A percentile compares a stretch with the other conserved stretches of the same genome.
These are phyloP conservation scores for Naematelia aurantialba DNA, from an alignment of 768 basidiomycete genomes.

Conservation along the genomic window DNA sequence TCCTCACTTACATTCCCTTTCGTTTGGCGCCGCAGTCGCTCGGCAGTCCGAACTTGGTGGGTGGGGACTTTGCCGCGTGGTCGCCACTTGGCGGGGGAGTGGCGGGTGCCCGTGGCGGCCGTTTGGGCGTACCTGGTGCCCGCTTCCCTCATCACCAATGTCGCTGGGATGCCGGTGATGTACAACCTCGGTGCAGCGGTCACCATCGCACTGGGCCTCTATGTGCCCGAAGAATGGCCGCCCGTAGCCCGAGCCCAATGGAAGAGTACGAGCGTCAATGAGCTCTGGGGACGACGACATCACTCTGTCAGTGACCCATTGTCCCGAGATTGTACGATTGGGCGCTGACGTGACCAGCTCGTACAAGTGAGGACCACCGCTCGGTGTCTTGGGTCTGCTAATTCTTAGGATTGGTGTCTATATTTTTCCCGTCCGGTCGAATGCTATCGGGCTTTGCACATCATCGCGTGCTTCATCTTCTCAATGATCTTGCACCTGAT, in stretches of 20 bases:
- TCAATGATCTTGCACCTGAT: constrained; percentile 1
- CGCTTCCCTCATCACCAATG: background rate
- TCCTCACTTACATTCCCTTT: background rate
- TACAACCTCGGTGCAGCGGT: background rate
- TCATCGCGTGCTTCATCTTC: constrained; percentile 1
- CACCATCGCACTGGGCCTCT: constrained; percentile 1
- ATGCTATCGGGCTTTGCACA: background rate
- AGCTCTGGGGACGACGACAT: constrained; percentile 5
- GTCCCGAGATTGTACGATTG: background rate
- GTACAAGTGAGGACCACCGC: too few species aligned
- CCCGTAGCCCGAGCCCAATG: background rate
- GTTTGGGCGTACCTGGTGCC: background rate
- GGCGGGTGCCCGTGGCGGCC: background rate
- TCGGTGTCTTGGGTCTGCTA: too few species aligned
- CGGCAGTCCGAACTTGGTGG: background rate
- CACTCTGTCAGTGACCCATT: constrained; percentile 1
- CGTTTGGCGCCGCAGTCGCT: background rate
- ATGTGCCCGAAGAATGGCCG: constrained; percentile 9
- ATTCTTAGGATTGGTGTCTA: background rate
- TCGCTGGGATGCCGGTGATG: background rate
- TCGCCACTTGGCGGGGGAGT: background rate
- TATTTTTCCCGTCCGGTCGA: background rate
- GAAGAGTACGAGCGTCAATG: background rate
- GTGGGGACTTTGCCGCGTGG: background rate
- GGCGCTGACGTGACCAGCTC: too few species aligned